Conservation (phyloP, 179 eudicot genomes). For the Spergularia azorica region DNA sequence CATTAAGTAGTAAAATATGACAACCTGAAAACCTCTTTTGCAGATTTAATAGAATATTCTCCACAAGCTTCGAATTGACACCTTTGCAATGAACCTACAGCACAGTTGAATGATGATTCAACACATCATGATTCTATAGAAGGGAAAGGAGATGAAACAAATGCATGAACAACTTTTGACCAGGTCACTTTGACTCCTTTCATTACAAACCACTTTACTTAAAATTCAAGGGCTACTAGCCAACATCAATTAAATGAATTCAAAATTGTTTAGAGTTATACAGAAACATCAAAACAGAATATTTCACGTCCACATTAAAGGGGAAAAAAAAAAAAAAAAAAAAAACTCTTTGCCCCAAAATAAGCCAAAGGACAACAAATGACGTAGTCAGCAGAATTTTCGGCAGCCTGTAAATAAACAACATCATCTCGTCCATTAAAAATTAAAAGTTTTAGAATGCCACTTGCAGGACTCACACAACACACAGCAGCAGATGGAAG, state of each 20-base stretch:
- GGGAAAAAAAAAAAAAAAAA: background rate
- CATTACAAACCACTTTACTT: background rate
- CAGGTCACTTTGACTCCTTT: conserved; percentile 6
- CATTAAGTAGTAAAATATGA: background rate
- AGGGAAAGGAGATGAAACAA: background rate
- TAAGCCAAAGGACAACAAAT: conserved; percentile 3
- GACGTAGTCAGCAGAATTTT: background rate
- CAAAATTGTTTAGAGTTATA: background rate
- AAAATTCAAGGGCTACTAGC: background rate
- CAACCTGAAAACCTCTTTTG: conserved; percentile 75
- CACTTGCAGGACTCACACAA: background rate
- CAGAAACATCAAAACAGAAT: background rate
- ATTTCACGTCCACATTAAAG: background rate
- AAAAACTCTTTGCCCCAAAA: background rate
- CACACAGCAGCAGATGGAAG: background rate
- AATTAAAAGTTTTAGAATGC: background rate
- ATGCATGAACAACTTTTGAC: background rate
- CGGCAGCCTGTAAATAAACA: background rate
- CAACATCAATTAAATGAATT: background rate
- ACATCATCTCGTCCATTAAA: background rate
- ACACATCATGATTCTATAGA: background rate
- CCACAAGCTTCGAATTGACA: conserved; percentile 64
- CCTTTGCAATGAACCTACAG: conserved; percentile 90
- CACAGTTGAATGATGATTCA: background rate
- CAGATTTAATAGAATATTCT: conserved; percentile 47